Conservation (phyloP, 208 protist species). For the Crithidia brevicula region DNA sequence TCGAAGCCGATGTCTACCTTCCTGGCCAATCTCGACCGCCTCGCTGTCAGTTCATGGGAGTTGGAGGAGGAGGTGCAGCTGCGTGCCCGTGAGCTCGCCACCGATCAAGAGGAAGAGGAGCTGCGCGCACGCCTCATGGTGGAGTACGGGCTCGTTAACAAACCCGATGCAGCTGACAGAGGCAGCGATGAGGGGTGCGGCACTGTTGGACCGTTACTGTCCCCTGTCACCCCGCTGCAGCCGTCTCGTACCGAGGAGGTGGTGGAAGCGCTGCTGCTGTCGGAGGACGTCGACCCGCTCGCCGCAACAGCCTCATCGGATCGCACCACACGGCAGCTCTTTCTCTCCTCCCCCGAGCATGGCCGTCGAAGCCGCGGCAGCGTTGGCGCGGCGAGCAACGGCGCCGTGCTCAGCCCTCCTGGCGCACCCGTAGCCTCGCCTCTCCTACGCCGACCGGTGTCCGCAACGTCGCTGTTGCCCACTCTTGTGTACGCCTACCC, state of each 20-base stretch:
- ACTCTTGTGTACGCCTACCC: slow-evolving; percentile 44
- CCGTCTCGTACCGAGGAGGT: not conserved
- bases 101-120: slow-evolving; percentile 43
- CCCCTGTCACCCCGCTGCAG: slow-evolving; percentile 2
- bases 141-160: slow-evolving; percentile 11
- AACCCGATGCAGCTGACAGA: not conserved
- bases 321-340: slow-evolving; percentile 22
- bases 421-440: not conserved
- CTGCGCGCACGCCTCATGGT: slow-evolving; percentile 26
- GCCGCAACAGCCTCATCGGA: slow-evolving; percentile 13
- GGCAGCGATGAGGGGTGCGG: not conserved
- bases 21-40: slow-evolving; percentile 37
- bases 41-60: slow-evolving; percentile 36
- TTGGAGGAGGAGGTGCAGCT: slow-evolving; percentile 56
- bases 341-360: slow-evolving; percentile 36
- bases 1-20: slow-evolving; percentile 69
- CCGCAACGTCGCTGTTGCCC: slow-evolving; percentile 26
- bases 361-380: slow-evolving; percentile 27
- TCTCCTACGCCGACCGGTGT: slow-evolving; percentile 1
- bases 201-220: not conserved
- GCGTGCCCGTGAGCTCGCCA: slow-evolving; percentile 52
- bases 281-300: slow-evolving; percentile 1
- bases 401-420: not conserved
- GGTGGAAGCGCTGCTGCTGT: slow-evolving; percentile 6
- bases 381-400: not conserved